Evolutionary conservation across 192 early-diverging fungal genomes (phyloP), one percentile per base, ranked within the genome.

Genomic region (Pilobolus umbonatus): DNA sequence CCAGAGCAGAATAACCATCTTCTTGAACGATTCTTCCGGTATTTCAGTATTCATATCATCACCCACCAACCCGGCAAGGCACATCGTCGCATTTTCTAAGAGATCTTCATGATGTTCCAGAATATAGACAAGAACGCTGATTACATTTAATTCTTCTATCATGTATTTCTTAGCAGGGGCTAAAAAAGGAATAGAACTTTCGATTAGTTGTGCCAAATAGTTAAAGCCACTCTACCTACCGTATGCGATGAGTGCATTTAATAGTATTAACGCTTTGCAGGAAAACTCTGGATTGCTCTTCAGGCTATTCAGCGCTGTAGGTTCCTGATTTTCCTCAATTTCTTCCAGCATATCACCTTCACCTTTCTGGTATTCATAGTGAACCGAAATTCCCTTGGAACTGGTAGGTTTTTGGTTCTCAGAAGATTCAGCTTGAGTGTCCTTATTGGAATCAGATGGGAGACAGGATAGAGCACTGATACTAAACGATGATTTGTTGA

Each of bases 41-140:
- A 42, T 52, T 7, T 12, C 50, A 52, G 17, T 31, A 31, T 31
- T 31, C 2, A 31, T 28, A 52, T 52, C 50, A 9, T 52, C 34
- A 4, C 29, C 28, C 19, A 52, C 30, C 0, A 69, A 22, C 22
- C 52, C 47, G 14, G 61, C 67, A 19, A 69, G 22, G 31, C 61
- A 69, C 14, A 57, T 43, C 17, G 63, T 28, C 1, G 59, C 31
- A 45, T 51, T 53, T n/a, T 63, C 61, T 14, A 61, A 32, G 28
- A 69, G 34, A 15, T 44, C 46, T 5, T 30, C 39, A 14, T 31
- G 55, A 32, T 62, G 34, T 45, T 69, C 60, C 36, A 59, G 57
- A 25, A 69, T 12, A 35, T 69, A 63, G 1, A 63, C 34, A 46
- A 69, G 36, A 11, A 63, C 49, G 24, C 52, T 50, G 19, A 69